Base-by-base conservation (phyloP, 108 stramenopile genomes). In the Licmophora abbreviata region DNA sequence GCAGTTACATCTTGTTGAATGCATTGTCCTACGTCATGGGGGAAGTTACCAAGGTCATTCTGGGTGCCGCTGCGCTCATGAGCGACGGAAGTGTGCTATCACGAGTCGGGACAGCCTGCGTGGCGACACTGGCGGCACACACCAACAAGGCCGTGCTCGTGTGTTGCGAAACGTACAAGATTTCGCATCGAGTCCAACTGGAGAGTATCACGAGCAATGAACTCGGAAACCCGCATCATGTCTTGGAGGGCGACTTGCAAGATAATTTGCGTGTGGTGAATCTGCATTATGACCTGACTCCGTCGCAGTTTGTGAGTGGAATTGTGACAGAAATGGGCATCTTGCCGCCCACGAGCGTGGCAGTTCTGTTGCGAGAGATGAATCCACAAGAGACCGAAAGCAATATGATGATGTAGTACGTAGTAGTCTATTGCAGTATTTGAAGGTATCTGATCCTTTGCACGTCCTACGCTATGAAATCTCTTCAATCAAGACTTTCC, bases 111-210 rank as follows among this genome's bases (percentile, higher is more conserved):
- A 93, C 95, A 1, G 95, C 95, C 0, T 85, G 84, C 31, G 93
- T 99, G 20, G 97, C 99, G 14, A 55, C 95, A 65, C 50, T 86
- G 68, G 99, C 99, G 7, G 73, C 78, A 20, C 61, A 73, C 15
- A 61, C 75, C 45, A 81, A 94, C 50, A 77, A 95, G 37, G 97
- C 99, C 6, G 95, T 97, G 5, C 69, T 99, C 44, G 91, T 99
- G 21, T 93, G 90, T 48, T 92, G 95, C 56, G 99, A 99, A 81
- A 91, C 96, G 6, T 98, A 98, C 88, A 99, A 99, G 69, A 97
- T 98, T 55, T 94, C 88, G 43, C 95, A 97, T 48, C 76, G 85
- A 26, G 93, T 99, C 0, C 96, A 97, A 55, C 65, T 99, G 33
- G 99, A 99, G 57, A 77, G 81, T 37, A 93, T 98, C 43, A 94